A percentile compares a stretch with the other conserved stretches of the same genome.
Conservation (phyloP, 805 yeast genomes). For the Candida maesae region DNA sequence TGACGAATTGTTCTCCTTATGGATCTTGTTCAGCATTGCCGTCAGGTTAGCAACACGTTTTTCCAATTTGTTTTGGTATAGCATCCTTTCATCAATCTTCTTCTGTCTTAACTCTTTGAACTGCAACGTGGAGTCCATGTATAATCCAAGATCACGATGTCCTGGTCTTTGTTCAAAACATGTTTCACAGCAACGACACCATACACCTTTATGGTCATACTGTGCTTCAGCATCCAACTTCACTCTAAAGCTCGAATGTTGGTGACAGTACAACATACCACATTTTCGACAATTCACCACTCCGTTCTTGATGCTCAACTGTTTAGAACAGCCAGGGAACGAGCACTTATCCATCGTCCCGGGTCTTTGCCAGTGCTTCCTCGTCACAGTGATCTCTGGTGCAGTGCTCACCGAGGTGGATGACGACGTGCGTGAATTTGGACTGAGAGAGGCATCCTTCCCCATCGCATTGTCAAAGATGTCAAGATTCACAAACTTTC, state of each 20-base stretch:
- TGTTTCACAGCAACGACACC: conserved; percentile 64
- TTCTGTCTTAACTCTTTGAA: conserved; percentile 41
- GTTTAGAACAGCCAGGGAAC: conserved; percentile 36
- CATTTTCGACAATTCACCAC: conserved; percentile 71
- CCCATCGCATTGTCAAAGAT: conserved; percentile 39
- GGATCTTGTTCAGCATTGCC: conserved; percentile 27
- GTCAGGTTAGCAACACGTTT: conserved; percentile 51
- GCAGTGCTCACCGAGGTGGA: conserved; percentile 4
- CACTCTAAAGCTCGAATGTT: conserved; percentile 54
- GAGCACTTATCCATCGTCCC: conserved; percentile 41
- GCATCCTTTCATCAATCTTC: conserved; percentile 44
- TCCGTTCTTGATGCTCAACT: conserved; percentile 49
- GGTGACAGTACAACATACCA: conserved; percentile 65
- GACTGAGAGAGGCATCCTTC: conserved; percentile 9
- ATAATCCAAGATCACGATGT: conserved; percentile 42
- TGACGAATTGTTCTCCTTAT: conserved; percentile 21
- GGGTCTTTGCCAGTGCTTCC: conserved; percentile 58
- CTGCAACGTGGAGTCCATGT: conserved; percentile 40
- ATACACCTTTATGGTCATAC: conserved; percentile 52
- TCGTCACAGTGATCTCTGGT: conserved; percentile 36
- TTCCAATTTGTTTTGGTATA: conserved; percentile 56
- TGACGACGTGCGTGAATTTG: conserved; percentile 16
- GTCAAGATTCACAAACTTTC: conserved; percentile 43
- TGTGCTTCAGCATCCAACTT: conserved; percentile 46
- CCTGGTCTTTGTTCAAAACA: conserved; percentile 61